These are phyloP conservation scores for Neurospora sublineolata DNA, from an alignment of 495 filamentous ascomycete genomes.

Conservation along the genomic window DNA sequence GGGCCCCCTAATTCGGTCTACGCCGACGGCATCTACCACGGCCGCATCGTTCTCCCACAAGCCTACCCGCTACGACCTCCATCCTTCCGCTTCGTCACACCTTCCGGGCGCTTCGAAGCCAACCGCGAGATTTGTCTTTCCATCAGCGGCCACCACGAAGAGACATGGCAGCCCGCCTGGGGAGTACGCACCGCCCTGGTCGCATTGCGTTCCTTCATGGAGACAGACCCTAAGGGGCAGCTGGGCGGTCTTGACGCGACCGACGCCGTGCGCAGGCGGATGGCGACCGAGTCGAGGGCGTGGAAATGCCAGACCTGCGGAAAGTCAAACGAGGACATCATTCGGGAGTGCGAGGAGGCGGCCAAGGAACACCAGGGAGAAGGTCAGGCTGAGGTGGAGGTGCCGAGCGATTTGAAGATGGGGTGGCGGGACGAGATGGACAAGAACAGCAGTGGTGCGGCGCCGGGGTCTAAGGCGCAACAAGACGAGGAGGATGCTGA, in stretches of 20 bases:
- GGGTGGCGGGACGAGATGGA: slow-evolving; percentile 44
- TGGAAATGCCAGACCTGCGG: slow-evolving; percentile 49
- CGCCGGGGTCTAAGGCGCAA: neutral
- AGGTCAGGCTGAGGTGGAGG: slow-evolving; percentile 30
- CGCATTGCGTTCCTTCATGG: slow-evolving; percentile 62
- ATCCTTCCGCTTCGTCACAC: slow-evolving; percentile 86
- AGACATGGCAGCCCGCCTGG: slow-evolving; percentile 98
- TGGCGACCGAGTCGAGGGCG: slow-evolving; percentile 48
- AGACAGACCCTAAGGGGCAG: slow-evolving; percentile 64
- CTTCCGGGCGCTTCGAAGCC: slow-evolving; percentile 84
- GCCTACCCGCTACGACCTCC: slow-evolving; percentile 85
- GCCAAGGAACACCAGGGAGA: slow-evolving; percentile 37
- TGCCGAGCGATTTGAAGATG: slow-evolving; percentile 49
- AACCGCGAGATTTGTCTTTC: slow-evolving; percentile 94
- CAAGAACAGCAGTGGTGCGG: slow-evolving; percentile 7
- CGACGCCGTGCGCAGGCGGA: slow-evolving; percentile 46
- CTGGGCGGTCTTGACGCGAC: slow-evolving; percentile 74
- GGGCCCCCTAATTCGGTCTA: slow-evolving; percentile 78
- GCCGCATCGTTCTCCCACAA: slow-evolving; percentile 81
- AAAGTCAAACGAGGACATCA: slow-evolving; percentile 57
- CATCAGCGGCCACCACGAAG: slow-evolving; percentile 91
- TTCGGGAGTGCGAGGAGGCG: slow-evolving; percentile 51
- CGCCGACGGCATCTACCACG: slow-evolving; percentile 78
- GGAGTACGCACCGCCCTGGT: slow-evolving; percentile 72
- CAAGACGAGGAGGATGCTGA: slow-evolving; percentile 20